phyloP scores from a whole-genome alignment of 1,284 basidiomycete species.

The Ganoderma boninense region DNA sequence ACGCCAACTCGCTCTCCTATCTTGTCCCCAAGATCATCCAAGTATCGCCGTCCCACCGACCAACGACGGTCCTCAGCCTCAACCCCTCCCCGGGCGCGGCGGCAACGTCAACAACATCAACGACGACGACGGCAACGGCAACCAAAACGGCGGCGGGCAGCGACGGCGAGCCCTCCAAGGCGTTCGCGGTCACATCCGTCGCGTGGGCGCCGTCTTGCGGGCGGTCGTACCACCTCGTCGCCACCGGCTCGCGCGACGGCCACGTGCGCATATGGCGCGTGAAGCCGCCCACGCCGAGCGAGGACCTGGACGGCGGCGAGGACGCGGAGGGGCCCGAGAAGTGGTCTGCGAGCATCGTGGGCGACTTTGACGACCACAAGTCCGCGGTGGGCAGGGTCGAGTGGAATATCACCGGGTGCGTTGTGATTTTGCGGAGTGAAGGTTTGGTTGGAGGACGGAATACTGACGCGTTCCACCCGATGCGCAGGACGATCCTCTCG shows the following conservation, averaged over 20 bases:
- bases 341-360: conserved; percentile 82
- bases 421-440: conserved; percentile 26
- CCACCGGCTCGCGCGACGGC: conserved; percentile 88
- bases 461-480: conserved; percentile 2
- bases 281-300: conserved; percentile 55
- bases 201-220: conserved; percentile 94
- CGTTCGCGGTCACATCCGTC: conserved; percentile 78
- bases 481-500: conserved; percentile 81
- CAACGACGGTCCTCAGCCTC: conserved; percentile 43
- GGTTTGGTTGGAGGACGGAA: background rate
- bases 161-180: conserved; percentile 47
- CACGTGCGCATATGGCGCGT: conserved; percentile 89
- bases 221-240: conserved; percentile 90
- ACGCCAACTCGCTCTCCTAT: background rate
- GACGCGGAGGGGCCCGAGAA: conserved; percentile 48
- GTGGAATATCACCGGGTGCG: conserved; percentile 90
- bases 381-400: conserved; percentile 76
- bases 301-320: conserved; percentile 40
- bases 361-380: conserved; percentile 89
- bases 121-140: background rate
- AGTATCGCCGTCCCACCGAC: conserved; percentile 59
- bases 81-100: conserved; percentile 40
- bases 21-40: conserved; percentile 60
- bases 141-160: background rate
- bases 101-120: background rate